phyloP scores from a whole-genome alignment of 2,329 filamentous ascomycete species.

The Chrysosporium keratinophilum region DNA sequence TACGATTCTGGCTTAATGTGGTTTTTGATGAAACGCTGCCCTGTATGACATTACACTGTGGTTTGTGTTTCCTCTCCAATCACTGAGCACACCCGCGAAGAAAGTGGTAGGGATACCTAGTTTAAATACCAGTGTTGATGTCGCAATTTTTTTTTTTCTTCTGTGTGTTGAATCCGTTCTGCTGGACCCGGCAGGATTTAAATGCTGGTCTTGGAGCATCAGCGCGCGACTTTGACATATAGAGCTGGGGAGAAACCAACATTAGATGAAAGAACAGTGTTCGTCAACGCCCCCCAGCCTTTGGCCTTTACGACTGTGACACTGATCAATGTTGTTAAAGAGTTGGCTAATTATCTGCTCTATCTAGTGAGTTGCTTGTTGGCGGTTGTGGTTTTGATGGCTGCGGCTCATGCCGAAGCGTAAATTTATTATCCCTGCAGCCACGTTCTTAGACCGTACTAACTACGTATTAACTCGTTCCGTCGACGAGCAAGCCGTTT shows the following conservation, averaged over 20 bases:
- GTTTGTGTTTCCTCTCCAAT: constrained; percentile 1
- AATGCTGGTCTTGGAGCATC: neutral
- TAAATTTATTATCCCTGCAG: constrained; percentile 10
- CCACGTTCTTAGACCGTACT: constrained; percentile 5
- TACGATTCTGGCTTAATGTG: constrained; percentile 3
- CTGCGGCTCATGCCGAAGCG: constrained; percentile 9
- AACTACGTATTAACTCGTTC: neutral
- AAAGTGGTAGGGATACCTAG: constrained; percentile 10
- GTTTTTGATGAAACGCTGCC: constrained; percentile 11
- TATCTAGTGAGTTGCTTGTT: neutral
- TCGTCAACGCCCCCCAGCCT: too few species aligned
- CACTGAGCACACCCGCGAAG: neutral
- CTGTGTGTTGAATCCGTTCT: constrained; percentile 5
- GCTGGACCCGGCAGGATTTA: constrained; percentile 3
- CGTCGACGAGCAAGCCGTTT: neutral
- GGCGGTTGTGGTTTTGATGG: neutral
- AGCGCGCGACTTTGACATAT: neutral
- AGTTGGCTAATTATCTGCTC: too few species aligned
- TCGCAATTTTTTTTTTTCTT: neutral
- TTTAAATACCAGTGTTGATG: neutral
- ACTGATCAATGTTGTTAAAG: too few species aligned
- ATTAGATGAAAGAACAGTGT: neutral
- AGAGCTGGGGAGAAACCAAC: neutral
- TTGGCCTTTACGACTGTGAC: neutral
- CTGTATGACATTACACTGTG: constrained; percentile 4